phyloP scores from a whole-genome alignment of 169 alveolate genomes.

The Neospora caninum region DNA sequence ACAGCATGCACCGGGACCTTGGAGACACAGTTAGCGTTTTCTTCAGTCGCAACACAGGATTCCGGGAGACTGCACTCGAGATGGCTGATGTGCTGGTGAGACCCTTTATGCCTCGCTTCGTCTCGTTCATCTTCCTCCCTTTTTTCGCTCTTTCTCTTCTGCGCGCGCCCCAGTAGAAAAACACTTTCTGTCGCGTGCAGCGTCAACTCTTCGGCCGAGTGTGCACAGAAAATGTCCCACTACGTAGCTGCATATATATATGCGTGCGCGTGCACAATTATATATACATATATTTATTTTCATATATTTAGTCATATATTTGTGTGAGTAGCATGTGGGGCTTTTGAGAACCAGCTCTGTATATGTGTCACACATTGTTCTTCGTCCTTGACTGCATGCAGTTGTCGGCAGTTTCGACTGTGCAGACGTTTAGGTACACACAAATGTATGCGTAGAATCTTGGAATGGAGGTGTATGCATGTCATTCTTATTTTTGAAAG shows the following conservation, averaged over 20 bases:
- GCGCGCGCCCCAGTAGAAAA: background rate
- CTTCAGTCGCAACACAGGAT: background rate
- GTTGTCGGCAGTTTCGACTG: too few species aligned
- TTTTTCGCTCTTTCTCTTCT: background rate
- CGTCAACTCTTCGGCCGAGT: too few species aligned
- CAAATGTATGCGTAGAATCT: too few species aligned
- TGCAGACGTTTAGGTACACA: too few species aligned
- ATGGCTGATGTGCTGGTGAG: slow-evolving; percentile 19
- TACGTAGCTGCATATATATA: too few species aligned
- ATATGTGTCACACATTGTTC: background rate
- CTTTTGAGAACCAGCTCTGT: background rate
- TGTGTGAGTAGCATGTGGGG: background rate
- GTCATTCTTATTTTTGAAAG: background rate
- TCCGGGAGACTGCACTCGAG: background rate
- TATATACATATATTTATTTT: too few species aligned
- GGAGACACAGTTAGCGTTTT: background rate
- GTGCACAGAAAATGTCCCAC: too few species aligned
- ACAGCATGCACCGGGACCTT: slow-evolving; percentile 25
- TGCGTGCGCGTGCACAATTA: too few species aligned
- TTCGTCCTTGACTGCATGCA: too few species aligned
- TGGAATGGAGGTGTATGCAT: background rate
- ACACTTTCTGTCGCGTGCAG: too few species aligned
- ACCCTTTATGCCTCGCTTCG: background rate
- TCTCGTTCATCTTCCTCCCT: background rate
- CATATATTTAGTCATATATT: too few species aligned